Base-by-base conservation (phyloP, 2,329 filamentous ascomycete genomes). In the Fusarium protoensiforme region DNA sequence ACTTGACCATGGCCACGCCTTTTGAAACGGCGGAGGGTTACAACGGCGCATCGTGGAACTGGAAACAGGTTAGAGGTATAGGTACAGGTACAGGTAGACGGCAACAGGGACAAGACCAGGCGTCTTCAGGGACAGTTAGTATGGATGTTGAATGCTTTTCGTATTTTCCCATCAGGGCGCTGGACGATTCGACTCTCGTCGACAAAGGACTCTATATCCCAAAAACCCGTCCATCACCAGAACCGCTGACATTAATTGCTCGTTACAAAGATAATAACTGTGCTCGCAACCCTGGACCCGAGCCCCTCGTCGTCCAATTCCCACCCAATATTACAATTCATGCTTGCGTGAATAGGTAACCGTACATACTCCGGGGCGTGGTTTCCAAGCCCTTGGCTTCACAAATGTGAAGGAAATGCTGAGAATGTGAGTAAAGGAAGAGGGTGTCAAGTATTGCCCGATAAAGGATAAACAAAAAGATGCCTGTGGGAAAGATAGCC, bases 141-240 rank as follows among this genome's bases (percentile, higher is more conserved):
- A 54, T 41, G 51, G 67, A 72, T 66, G 65, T 68, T 68, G 53
- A 72, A 72, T 72, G 39, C 58, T 69, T 72, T 72, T 69, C 33
- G 22, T 66, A 72, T 58, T 61, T 71, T 64, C 53, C 36, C 53
- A 58, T 10, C 51, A 46, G 56, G 56, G 61, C 62, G 59, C 48
- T 65, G 56, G 43, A 65, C 41, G 57, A 58, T 57, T 41, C 61
- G 48, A 71, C 61, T 61, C 60, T n/a, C 31, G 38, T 48, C 31
- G 57, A 64, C 6, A 53, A 43, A 60, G 24, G 31, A 65, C 63
- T 65, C 61, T 66, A 68, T 65, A 63, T 57, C 61, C 35, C 38
- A 56, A 33, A 51, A 38, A 65, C 33, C 36, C 63, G 53, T 51
- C 53, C 33, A 43, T 51, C 35, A 43, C 57, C 59, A 46, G 35